These are phyloP conservation scores for Lasiodiplodia theobromae DNA, from an alignment of 2,329 filamentous ascomycete species.

Conservation along the genomic window DNA sequence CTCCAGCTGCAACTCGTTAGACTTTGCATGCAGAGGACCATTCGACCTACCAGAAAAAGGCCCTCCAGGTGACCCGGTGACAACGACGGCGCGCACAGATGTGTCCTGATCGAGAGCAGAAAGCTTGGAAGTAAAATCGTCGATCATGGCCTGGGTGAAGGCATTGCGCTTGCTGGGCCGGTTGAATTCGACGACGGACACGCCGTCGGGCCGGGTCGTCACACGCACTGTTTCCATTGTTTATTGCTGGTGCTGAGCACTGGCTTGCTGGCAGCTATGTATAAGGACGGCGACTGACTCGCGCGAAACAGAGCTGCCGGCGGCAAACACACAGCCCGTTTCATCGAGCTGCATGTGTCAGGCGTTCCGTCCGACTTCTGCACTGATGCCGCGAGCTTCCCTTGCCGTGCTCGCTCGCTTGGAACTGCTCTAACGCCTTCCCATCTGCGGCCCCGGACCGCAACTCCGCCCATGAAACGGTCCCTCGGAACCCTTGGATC, in stretches of 20 bases:
- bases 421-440: neutral
- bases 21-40: neutral
- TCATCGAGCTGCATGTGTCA: slow-evolving; percentile 9
- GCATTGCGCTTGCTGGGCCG: slow-evolving; percentile 66
- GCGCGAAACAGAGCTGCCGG: slow-evolving; percentile 8
- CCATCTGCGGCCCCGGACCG: slow-evolving; percentile 9
- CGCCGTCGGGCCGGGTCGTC: slow-evolving; percentile 40
- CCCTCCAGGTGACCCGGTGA: slow-evolving; percentile 84
- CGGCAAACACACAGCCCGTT: slow-evolving; percentile 1
- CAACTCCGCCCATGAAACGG: slow-evolving; percentile 9
- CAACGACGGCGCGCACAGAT: slow-evolving; percentile 52
- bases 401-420: neutral
- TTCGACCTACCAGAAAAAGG: slow-evolving; percentile 68
- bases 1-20: slow-evolving; percentile 67
- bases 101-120: slow-evolving; percentile 34
- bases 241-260: neutral
- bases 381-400: neutral
- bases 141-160: slow-evolving; percentile 60
- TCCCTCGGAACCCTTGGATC: slow-evolving; percentile 5
- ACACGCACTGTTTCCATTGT: slow-evolving; percentile 12
- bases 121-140: slow-evolving; percentile 38
- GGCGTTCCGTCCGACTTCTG: slow-evolving; percentile 2
- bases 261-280: neutral
- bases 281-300: slow-evolving; percentile 9
- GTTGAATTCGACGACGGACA: slow-evolving; percentile 60